Percentiles rank a stretch among this genome's conserved stretches.
Conservation (phyloP, 805 yeast genomes). For the Candida dendrica region DNA sequence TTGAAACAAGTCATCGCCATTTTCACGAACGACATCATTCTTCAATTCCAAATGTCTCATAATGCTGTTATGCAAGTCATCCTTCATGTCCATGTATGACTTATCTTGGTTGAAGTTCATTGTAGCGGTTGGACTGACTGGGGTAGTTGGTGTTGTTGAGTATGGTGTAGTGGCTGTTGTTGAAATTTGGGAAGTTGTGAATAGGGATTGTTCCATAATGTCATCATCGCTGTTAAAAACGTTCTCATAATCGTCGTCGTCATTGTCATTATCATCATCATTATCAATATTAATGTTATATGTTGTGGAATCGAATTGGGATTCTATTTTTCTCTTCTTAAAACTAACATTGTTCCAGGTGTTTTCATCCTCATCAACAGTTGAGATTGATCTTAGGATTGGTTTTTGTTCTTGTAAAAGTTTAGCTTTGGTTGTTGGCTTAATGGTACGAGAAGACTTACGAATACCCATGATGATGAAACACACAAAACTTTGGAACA, state of each 20-base stretch:
- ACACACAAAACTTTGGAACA: not conserved
- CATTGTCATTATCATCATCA: constrained; percentile 15
- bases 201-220: constrained; percentile 20
- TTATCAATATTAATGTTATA: constrained; percentile 4
- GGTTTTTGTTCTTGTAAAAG: constrained; percentile 17
- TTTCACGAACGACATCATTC: constrained; percentile 10
- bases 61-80: not conserved
- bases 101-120: not conserved
- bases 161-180: not conserved
- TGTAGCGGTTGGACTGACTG: not conserved
- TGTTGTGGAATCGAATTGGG: not conserved
- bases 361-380: constrained; percentile 21
- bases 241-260: constrained; percentile 14
- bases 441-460: constrained; percentile 21
- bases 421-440: constrained; percentile 21
- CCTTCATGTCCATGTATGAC: not conserved
- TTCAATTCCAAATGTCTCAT: not conserved
- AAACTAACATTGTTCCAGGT: constrained; percentile 20
- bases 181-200: constrained; percentile 7
- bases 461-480: constrained; percentile 11
- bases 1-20: constrained; percentile 10
- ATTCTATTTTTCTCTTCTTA: constrained; percentile 15
- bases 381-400: constrained; percentile 21
- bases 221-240: constrained; percentile 21
- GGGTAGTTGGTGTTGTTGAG: not conserved